Conservation (phyloP, 768 basidiomycete genomes). For the Filobasidium floriforme region DNA sequence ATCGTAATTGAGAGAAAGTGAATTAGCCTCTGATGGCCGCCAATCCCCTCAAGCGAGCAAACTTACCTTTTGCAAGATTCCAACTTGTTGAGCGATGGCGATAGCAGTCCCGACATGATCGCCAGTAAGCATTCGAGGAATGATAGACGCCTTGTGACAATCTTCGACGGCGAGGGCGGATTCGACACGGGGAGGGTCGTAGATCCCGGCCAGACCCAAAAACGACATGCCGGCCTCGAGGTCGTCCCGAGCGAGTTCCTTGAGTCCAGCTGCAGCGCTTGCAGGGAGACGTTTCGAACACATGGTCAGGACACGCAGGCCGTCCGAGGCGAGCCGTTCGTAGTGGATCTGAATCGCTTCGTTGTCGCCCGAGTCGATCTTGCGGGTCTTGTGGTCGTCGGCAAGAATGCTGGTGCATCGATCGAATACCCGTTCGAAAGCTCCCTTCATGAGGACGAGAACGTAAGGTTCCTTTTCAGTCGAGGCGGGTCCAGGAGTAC, state of each 20-base stretch:
- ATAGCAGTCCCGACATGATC: conserved; percentile 54
- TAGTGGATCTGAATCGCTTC: conserved; percentile 19
- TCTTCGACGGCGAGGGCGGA: conserved; percentile 52
- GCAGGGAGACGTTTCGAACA: conserved; percentile 45
- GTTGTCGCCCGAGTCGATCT: conserved; percentile 4
- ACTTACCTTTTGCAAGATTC: conserved; percentile 48
- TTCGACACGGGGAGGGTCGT: conserved; percentile 55
- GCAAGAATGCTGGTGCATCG: conserved; percentile 41
- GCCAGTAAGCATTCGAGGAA: conserved; percentile 53
- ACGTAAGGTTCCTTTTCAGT: conserved; percentile 27
- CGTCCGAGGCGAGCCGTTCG: conserved; percentile 45
- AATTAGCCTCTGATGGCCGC: no score
- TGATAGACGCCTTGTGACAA: conserved; percentile 53
- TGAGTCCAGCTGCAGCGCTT: conserved; percentile 39
- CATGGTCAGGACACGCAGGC: conserved; percentile 46
- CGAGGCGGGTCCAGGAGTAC: conserved; percentile 23
- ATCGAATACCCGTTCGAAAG: conserved; percentile 52
- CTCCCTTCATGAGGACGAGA: conserved; percentile 44
- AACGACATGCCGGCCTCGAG: conserved; percentile 52
- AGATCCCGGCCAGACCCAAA: conserved; percentile 53
- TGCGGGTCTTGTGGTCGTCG: conserved; percentile 3
- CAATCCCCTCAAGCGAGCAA: no score
- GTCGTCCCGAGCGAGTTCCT: conserved; percentile 46
- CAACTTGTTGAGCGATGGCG: conserved; percentile 53
- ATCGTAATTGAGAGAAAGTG: no score